Evolutionary conservation across 768 basidiomycete species (phyloP).

Genomic region (Clitopilus hobsonii): DNA sequence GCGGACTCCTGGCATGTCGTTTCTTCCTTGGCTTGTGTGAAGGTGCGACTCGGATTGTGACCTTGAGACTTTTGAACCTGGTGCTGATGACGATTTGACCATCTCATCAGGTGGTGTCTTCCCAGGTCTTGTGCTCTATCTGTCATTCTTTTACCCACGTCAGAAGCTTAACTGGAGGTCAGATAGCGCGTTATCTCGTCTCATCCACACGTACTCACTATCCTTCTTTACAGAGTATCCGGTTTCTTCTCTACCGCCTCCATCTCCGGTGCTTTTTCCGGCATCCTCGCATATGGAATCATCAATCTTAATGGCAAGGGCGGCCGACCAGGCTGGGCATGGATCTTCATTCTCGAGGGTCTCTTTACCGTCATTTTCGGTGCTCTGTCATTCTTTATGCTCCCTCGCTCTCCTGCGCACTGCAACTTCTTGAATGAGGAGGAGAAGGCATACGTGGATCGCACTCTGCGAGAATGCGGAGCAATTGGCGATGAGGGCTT

Average conservation of each 20-base stretch:
- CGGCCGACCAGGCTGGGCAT: slow-evolving; percentile 56
- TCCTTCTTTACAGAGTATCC: slow-evolving; percentile 33
- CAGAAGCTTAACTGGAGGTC: slow-evolving; percentile 44
- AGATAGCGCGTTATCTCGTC: slow-evolving; percentile 6
- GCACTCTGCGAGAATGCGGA: slow-evolving; percentile 37
- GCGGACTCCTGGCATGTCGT: slow-evolving; percentile 40
- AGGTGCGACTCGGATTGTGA: slow-evolving; percentile 22
- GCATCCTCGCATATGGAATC: slow-evolving; percentile 64
- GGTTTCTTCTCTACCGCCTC: slow-evolving; percentile 50
- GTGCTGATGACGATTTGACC: not conserved
- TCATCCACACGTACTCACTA: not conserved
- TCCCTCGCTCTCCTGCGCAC: slow-evolving; percentile 37
- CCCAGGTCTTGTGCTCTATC: slow-evolving; percentile 52
- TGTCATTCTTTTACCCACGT: slow-evolving; percentile 54
- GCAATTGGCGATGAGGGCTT: slow-evolving; percentile 26
- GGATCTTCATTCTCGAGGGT: slow-evolving; percentile 69
- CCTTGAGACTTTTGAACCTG: not conserved
- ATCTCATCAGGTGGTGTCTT: slow-evolving; percentile 44
- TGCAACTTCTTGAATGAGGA: slow-evolving; percentile 46
- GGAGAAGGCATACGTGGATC: slow-evolving; percentile 44
- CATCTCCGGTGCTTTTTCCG: slow-evolving; percentile 63
- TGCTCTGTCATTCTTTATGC: slow-evolving; percentile 39
- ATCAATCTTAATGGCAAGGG: slow-evolving; percentile 56
- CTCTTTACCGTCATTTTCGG: slow-evolving; percentile 61
- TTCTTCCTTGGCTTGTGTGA: slow-evolving; percentile 51